Base-by-base conservation (phyloP, 225 moss, liverwort and hornwort genomes). In the Pseudoscleropodium purum region DNA sequence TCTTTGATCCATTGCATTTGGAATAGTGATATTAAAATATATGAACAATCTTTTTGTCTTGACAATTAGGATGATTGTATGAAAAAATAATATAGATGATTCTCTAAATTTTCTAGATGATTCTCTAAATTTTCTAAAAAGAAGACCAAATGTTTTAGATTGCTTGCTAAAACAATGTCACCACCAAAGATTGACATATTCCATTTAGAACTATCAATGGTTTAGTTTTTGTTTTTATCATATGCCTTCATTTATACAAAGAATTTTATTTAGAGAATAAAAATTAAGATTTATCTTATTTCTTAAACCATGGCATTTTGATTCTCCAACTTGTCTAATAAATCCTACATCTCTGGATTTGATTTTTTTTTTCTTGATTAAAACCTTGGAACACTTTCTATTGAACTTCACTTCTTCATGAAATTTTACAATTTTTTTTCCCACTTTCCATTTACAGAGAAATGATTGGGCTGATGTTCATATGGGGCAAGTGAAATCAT, bases 181-280 rank as follows among this genome's bases (percentile, higher is more conserved):
- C 24, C 3, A 15, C 24, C 5, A 47, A 52, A 3, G 15, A 23
- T 34, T 52, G 24, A 25, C 15, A 54, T 24, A 36, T 9, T 52
- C 9, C 9, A 36, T 54, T 52, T 54, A 54, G 3, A 36, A 77
- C 15, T 23, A 36, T 54, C 15, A 5, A 76, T 3, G 0, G 15
- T 77, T 77, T 73, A 43, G 17, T n/a, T n/a, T 47, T 47, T 25
- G 24, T 74, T 34, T 75, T 52, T 23, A 33, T 52, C 6, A 78
- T 36, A 15, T 8, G 2, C 24, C 36, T 78, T 23, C 0, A 0
- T 36, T 9, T 51, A 76, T 2, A 1, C 24, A 36, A 36, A 0
- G 6, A 24, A 15, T 24, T 75, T 54, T 24, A 36, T 54, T 6
- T 5, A 54, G 24, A 37, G 24, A 78, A 54, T 36, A 2, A 78